phyloP scores from a whole-genome alignment of 805 yeast genomes.

The Yarrowia yakushimensis region DNA sequence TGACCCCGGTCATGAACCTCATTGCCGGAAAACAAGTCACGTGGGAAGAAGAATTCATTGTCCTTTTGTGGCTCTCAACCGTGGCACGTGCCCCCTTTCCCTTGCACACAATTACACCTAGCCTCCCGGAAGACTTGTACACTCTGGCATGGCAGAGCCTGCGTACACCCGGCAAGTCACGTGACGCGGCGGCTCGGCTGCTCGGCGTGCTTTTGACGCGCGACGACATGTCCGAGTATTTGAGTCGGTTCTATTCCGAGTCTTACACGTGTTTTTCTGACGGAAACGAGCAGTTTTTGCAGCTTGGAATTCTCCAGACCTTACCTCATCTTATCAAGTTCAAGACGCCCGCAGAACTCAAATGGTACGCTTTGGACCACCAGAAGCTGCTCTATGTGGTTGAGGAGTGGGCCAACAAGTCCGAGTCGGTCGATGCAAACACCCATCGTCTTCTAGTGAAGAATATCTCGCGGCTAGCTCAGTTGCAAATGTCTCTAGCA shows the following conservation, averaged over 20 bases:
- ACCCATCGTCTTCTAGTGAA: constrained; percentile 10
- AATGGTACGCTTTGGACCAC: constrained; percentile 22
- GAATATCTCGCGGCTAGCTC: neutral
- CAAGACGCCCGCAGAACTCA: neutral
- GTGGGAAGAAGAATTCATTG: constrained; percentile 51
- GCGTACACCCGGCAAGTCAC: constrained; percentile 53
- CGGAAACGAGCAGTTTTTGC: neutral
- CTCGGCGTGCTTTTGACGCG: constrained; percentile 55
- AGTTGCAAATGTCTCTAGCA: neutral
- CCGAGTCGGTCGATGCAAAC: neutral
- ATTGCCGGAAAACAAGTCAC: constrained; percentile 26
- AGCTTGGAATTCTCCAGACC: constrained; percentile 41
- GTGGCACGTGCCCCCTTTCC: constrained; percentile 73
- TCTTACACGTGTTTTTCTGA: neutral
- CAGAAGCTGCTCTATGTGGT: constrained; percentile 7
- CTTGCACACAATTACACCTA: constrained; percentile 42
- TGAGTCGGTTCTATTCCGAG: constrained; percentile 34
- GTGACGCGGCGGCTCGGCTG: constrained; percentile 50
- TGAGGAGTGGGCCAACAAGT: neutral
- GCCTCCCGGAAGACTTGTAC: constrained; percentile 40
- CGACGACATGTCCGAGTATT: constrained; percentile 41
- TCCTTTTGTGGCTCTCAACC: constrained; percentile 69
- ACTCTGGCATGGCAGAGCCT: constrained; percentile 39
- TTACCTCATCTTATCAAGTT: constrained; percentile 29
- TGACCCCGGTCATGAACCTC: constrained; percentile 32